Base-by-base conservation (phyloP, 2,329 filamentous ascomycete species). In the Hirsutella rhossiliensis region DNA sequence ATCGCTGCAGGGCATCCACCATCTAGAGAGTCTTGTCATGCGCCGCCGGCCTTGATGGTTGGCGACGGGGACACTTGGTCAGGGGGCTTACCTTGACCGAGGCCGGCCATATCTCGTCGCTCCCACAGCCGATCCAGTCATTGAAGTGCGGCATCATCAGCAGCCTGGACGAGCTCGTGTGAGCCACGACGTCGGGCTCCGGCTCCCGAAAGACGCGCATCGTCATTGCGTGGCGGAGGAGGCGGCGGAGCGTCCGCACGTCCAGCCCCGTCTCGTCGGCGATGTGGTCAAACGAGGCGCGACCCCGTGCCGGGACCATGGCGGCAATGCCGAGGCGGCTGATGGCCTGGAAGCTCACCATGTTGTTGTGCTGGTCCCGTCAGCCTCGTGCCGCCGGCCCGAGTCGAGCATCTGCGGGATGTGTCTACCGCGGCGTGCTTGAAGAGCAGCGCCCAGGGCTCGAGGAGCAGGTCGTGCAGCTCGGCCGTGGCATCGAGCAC, bases 131-230 rank as follows among this genome's bases (percentile, higher is more conserved):
- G 8, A 32, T 7, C 31, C 31, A 32, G 31, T 32, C 31, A 7
- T 12, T 32, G 8, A 32, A 6, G 5, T 13, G 5, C 31, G 31
- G 31, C 8, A 5, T 13, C 6, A 5, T 5, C 31, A 32, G 31
- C 31, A 12, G 5, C 31, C 11, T 55, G 20, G 61, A 64, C 1
- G 52, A 49, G 8, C 56, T 50, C 15, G 62, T 69, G 48, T 71
- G 68, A 3, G 61, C 59, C 5, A 71, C 62, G 13, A 54, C 51
- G 3, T 61, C 65, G 4, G 54, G 48, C 13, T 53, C 44, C 0
- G 63, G 64, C 50, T 70, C 68, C 20, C 47, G 45, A 44, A 71
- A 69, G 19, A 68, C 50, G 38, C 59, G 58, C 46, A 64, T 63
- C 1, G 59, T 56, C 46, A 66, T 63, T 28, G 63, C 62, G 30